Conservation (phyloP, 192 early-diverging fungal species). For the Coemansia sp. region DNA sequence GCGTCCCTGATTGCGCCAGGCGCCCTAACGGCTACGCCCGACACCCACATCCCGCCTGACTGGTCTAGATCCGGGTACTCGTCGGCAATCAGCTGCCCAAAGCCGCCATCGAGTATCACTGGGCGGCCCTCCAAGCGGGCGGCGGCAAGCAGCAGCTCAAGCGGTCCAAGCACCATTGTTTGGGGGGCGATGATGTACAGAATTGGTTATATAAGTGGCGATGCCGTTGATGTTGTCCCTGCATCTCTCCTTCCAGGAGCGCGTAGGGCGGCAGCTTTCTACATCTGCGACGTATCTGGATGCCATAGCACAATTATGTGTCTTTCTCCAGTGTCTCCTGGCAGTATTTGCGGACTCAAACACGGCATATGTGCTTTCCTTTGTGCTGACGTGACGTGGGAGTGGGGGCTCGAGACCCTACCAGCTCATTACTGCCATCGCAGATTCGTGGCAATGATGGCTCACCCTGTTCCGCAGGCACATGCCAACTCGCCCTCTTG, state of each 20-base stretch:
- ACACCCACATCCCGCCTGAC: slow-evolving; percentile 28
- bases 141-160: not conserved
- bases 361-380: too few relatives aligned
- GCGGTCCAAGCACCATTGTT: not conserved
- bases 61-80: slow-evolving; percentile 10
- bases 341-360: too few relatives aligned
- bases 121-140: slow-evolving; percentile 1
- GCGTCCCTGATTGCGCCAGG: slow-evolving; percentile 24
- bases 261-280: not conserved
- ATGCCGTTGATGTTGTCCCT: not conserved
- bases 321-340: not conserved
- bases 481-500: not conserved
- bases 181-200: not conserved
- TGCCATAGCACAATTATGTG: not conserved
- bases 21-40: slow-evolving; percentile 18
- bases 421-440: too few relatives aligned
- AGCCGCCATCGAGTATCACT: slow-evolving; percentile 29
- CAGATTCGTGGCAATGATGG: too few relatives aligned
- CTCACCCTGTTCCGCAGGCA: not conserved
- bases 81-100: slow-evolving; percentile 37
- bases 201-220: not conserved
- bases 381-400: too few relatives aligned
- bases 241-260: not conserved
- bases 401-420: too few relatives aligned
- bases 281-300: not conserved